Conservation (phyloP, 2,329 filamentous ascomycete species). For the Simplicillium sp. region DNA sequence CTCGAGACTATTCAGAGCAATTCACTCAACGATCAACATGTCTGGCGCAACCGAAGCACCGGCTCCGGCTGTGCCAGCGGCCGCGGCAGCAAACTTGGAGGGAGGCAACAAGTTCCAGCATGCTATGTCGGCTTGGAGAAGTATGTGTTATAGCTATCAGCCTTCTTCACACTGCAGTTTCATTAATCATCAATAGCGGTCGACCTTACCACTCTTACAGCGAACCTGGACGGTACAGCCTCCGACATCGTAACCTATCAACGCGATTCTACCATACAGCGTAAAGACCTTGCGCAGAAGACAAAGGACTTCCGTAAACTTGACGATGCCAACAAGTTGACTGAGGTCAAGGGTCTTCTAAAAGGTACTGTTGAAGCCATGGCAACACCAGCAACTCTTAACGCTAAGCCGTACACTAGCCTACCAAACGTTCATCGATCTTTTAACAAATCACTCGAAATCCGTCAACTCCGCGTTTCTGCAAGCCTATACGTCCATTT, state of each 20-base stretch:
- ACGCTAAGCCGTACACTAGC: constrained; percentile 39
- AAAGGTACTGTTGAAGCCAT: constrained; percentile 49
- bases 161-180: not conserved
- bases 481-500: constrained; percentile 84
- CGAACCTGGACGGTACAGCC: constrained; percentile 83
- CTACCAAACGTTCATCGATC: constrained; percentile 95
- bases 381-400: not conserved
- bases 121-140: constrained; percentile 92
- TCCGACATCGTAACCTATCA: constrained; percentile 91
- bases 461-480: constrained; percentile 87
- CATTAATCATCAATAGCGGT: constrained; percentile 49
- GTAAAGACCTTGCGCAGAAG: constrained; percentile 97
- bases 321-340: constrained; percentile 77
- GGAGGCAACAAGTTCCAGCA: constrained; percentile 91
- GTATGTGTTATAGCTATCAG: constrained; percentile 35
- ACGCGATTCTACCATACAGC: constrained; percentile 86
- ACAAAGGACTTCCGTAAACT: constrained; percentile 96
- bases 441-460: constrained; percentile 93
- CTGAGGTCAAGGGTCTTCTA: constrained; percentile 79
- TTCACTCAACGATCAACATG: constrained; percentile 7
- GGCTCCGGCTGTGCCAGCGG: constrained; percentile 11
- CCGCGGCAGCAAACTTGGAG: constrained; percentile 25
- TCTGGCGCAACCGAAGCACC: constrained; percentile 15
- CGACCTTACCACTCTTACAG: constrained; percentile 74
- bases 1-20: no score